phyloP scores from a whole-genome alignment of 805 yeast genomes.

The Metschnikowia lachancei region DNA sequence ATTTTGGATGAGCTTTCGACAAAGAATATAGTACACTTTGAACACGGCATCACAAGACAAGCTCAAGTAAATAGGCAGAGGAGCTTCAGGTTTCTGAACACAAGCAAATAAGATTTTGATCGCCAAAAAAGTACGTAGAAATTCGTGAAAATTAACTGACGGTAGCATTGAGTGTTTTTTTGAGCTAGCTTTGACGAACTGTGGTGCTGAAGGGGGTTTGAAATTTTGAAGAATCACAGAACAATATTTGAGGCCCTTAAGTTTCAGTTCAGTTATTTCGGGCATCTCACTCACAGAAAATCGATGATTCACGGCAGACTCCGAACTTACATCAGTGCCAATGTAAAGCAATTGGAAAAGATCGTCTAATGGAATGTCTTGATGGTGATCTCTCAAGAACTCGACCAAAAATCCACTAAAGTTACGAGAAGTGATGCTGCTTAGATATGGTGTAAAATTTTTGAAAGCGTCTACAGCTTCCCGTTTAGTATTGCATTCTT shows the following conservation, averaged over 20 bases:
- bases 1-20: slow-evolving; percentile 37
- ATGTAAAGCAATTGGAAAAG: too few relatives aligned
- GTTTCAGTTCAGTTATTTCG: too few relatives aligned
- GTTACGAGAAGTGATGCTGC: too few relatives aligned
- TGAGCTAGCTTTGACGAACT: neutral
- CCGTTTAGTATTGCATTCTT: too few relatives aligned
- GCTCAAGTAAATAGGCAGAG: neutral
- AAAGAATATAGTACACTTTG: slow-evolving; percentile 39
- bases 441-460: too few relatives aligned
- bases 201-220: neutral
- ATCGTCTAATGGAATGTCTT: too few relatives aligned
- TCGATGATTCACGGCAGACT: too few relatives aligned
- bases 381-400: too few relatives aligned
- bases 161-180: slow-evolving; percentile 24
- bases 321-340: too few relatives aligned
- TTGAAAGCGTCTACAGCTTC: too few relatives aligned
- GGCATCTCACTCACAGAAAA: neutral
- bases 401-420: too few relatives aligned
- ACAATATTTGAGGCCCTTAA: neutral
- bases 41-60: slow-evolving; percentile 39
- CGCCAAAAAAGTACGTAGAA: slow-evolving; percentile 42
- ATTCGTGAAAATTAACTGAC: slow-evolving; percentile 40
- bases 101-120: slow-evolving; percentile 29
- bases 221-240: neutral
- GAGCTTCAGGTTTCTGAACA: slow-evolving; percentile 17